Evolutionary conservation across 495 filamentous ascomycete species (phyloP).

Genomic region (Aspergillus coremiiformis): DNA sequence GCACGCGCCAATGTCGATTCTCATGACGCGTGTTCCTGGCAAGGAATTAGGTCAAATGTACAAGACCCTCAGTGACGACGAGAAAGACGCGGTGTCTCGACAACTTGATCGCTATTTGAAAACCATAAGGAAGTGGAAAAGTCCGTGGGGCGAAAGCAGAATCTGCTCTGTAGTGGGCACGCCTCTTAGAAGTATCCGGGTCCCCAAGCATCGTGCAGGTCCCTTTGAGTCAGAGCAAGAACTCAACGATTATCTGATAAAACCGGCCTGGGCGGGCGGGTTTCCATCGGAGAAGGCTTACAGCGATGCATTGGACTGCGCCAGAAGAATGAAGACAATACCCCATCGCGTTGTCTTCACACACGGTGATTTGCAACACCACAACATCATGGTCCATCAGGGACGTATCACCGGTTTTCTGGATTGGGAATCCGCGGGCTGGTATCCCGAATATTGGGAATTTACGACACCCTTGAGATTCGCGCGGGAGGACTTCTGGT

Average conservation of each 20-base stretch:
- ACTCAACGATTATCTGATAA: constrained; percentile 17
- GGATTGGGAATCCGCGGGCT: constrained; percentile 49
- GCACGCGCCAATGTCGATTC: background rate
- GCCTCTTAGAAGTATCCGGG: constrained; percentile 11
- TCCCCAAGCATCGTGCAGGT: constrained; percentile 16
- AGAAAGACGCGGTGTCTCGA: background rate
- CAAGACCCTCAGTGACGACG: background rate
- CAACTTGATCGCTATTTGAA: background rate
- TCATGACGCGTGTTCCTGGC: background rate
- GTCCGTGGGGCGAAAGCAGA: background rate
- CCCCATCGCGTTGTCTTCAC: constrained; percentile 31
- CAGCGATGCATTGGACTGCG: constrained; percentile 5
- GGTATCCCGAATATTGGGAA: too few species aligned
- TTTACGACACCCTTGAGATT: constrained; percentile 27
- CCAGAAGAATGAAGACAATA: constrained; percentile 6
- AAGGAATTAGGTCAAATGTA: background rate
- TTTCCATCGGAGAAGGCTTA: constrained; percentile 14
- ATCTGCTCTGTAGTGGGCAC: constrained; percentile 16
- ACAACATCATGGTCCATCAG: constrained; percentile 40
- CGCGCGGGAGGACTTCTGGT: constrained; percentile 16
- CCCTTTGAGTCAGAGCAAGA: constrained; percentile 18
- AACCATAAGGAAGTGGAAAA: too few species aligned
- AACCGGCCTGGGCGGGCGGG: constrained; percentile 11
- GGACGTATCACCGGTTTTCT: constrained; percentile 43
- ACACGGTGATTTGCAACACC: constrained; percentile 41